Conservation (phyloP, 2,329 filamentous ascomycete species). For the Colletotrichum abscissum region DNA sequence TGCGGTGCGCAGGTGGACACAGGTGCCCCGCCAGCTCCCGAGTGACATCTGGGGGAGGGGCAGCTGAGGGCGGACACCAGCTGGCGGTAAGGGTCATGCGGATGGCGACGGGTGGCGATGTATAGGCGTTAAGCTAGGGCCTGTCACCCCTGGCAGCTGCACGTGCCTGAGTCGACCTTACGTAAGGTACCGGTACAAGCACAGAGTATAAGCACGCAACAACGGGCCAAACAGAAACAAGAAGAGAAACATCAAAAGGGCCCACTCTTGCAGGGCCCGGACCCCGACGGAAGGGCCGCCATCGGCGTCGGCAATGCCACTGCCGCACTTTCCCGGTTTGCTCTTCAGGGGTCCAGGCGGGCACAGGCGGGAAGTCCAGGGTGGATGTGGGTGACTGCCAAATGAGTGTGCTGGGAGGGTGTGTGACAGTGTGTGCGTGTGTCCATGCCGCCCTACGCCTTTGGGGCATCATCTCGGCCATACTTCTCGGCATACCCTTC, state of each 20-base stretch:
- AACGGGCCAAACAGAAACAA: constrained; percentile 20
- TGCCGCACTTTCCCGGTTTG: constrained; percentile 22
- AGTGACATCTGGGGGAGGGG: neutral
- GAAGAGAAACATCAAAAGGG: neutral
- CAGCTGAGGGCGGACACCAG: neutral
- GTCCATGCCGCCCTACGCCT: constrained; percentile 1
- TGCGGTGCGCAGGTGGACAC: neutral
- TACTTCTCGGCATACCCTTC: constrained; percentile 4
- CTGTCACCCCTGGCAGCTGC: neutral
- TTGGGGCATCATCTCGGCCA: neutral
- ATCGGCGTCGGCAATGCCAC: constrained; percentile 15
- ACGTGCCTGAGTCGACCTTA: too few relatives aligned
- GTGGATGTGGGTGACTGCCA: neutral
- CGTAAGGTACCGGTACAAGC: neutral
- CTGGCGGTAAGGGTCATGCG: neutral
- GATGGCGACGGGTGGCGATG: neutral
- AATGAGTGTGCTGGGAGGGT: neutral
- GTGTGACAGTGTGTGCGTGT: neutral
- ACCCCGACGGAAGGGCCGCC: constrained; percentile 23
- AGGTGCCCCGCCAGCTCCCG: neutral
- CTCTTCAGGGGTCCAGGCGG: neutral
- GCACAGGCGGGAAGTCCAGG: neutral
- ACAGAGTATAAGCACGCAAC: constrained; percentile 3
- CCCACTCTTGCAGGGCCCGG: constrained; percentile 16
- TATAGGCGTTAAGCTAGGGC: neutral